These are phyloP conservation scores for Fusarium citri DNA, from an alignment of 2,329 filamentous ascomycete genomes.

Conservation along the genomic window DNA sequence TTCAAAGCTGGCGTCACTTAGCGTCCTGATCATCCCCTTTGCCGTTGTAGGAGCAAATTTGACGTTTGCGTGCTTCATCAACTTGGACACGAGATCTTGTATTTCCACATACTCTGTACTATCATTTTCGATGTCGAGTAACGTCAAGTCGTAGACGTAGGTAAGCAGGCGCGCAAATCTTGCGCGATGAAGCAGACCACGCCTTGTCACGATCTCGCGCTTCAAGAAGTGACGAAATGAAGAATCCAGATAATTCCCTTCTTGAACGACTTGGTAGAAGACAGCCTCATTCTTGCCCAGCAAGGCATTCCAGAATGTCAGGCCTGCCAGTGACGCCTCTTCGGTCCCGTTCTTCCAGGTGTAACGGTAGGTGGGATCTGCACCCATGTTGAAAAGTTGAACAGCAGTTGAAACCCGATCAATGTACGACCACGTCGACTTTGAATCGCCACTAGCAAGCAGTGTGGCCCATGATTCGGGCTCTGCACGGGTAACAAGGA, in stretches of 20 bases:
- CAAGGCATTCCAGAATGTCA: constrained; percentile 47
- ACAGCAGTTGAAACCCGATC: constrained; percentile 28
- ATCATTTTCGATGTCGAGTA: constrained; percentile 13
- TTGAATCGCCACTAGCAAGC: constrained; percentile 21
- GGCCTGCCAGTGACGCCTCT: constrained; percentile 32
- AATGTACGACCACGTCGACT: constrained; percentile 17
- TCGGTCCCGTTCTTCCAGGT: constrained; percentile 33
- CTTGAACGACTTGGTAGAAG: constrained; percentile 36
- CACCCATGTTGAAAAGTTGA: constrained; percentile 40
- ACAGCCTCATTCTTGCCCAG: constrained; percentile 42
- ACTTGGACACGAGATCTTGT: constrained; percentile 17
- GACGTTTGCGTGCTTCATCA: constrained; percentile 33
- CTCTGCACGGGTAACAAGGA: constrained; percentile 33
- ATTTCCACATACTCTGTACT: constrained; percentile 25
- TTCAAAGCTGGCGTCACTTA: constrained; percentile 39
- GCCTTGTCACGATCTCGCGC: constrained; percentile 19
- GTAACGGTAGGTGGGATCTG: constrained; percentile 34
- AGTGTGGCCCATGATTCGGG: constrained; percentile 41
- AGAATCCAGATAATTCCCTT: constrained; percentile 30
- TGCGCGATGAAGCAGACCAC: constrained; percentile 13
- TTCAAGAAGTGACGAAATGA: constrained; percentile 34
- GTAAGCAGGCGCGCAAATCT: constrained; percentile 41
- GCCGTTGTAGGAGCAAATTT: constrained; percentile 23
- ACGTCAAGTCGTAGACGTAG: constrained; percentile 41
- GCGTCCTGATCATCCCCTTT: constrained; percentile 2